These are phyloP conservation scores for Xylaria scruposa DNA, from an alignment of 495 filamentous ascomycete species.

Conservation along the genomic window DNA sequence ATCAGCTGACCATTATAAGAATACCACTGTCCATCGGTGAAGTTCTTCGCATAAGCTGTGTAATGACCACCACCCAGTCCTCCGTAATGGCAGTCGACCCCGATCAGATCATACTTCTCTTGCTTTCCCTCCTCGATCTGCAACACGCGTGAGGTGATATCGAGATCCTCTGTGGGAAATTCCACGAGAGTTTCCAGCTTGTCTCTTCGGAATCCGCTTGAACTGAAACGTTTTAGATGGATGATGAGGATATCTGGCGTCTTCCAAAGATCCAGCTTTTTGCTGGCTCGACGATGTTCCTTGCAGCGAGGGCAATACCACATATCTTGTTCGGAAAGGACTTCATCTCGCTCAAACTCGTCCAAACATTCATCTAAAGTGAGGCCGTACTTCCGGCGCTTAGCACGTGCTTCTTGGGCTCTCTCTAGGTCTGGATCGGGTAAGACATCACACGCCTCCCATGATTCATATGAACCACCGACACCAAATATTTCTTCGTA, in stretches of 20 bases:
- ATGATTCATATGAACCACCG: constrained; percentile 56
- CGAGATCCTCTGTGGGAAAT: constrained; percentile 87
- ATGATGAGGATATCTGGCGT: constrained; percentile 92
- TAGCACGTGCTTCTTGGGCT: constrained; percentile 62
- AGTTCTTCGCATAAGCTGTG: constrained; percentile 92
- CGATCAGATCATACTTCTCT: constrained; percentile 89
- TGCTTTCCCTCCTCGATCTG: constrained; percentile 77
- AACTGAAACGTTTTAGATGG: constrained; percentile 94
- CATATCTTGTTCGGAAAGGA: constrained; percentile 89
- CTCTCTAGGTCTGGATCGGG: constrained; percentile 71
- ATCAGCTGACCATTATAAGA: constrained; percentile 84
- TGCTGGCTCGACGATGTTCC: constrained; percentile 86
- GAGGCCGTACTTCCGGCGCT: constrained; percentile 74
- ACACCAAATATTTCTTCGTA: constrained; percentile 74
- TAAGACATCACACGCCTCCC: constrained; percentile 55
- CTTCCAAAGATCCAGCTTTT: constrained; percentile 97
- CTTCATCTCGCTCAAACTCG: constrained; percentile 91
- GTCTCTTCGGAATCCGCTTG: constrained; percentile 73
- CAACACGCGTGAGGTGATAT: constrained; percentile 80
- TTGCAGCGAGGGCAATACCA: constrained; percentile 98
- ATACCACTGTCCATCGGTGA: constrained; percentile 85
- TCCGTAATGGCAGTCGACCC: constrained; percentile 93
- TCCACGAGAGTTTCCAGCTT: constrained; percentile 93
- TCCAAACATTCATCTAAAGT: constrained; percentile 89
- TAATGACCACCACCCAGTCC: constrained; percentile 94